These are phyloP conservation scores for Vitis rupestris DNA, from an alignment of 164 flowering plant genomes.

Conservation along the genomic window DNA sequence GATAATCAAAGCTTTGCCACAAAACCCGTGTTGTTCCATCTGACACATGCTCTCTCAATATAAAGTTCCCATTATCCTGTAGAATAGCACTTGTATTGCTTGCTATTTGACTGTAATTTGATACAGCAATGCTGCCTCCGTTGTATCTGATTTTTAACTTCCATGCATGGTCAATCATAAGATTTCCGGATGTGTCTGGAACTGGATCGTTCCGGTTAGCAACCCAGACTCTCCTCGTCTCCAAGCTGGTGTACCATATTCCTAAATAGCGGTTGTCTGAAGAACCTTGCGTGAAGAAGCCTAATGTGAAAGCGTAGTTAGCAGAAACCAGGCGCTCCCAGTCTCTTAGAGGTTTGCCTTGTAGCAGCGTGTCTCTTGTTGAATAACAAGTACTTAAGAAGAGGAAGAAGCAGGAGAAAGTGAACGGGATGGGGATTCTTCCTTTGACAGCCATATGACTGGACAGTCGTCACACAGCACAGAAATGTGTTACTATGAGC, in stretches of 20 bases:
- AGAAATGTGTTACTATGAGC: too few relatives aligned
- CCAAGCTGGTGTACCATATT: too few relatives aligned
- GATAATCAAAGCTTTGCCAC: conserved; percentile 47
- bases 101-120: not conserved
- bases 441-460: not conserved
- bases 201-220: conserved; percentile 20
- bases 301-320: not conserved
- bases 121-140: not conserved
- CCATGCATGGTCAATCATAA: conserved; percentile 7
- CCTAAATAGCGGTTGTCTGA: not conserved
- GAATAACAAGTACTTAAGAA: not conserved
- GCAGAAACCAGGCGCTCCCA: conserved; percentile 8
- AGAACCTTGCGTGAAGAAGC: not conserved
- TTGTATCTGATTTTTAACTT: conserved; percentile 6
- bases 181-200: not conserved
- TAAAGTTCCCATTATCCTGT: conserved; percentile 30
- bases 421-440: not conserved
- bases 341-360: conserved; percentile 2
- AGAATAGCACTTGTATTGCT: conserved; percentile 16
- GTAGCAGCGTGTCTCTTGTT: not conserved
- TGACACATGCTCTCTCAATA: conserved; percentile 20
- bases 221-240: not conserved
- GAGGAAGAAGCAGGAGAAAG: not conserved
- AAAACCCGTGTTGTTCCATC: conserved; percentile 18
- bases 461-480: too few relatives aligned